Base-by-base conservation (phyloP, 495 filamentous ascomycete genomes). In the Podospora comata region DNA sequence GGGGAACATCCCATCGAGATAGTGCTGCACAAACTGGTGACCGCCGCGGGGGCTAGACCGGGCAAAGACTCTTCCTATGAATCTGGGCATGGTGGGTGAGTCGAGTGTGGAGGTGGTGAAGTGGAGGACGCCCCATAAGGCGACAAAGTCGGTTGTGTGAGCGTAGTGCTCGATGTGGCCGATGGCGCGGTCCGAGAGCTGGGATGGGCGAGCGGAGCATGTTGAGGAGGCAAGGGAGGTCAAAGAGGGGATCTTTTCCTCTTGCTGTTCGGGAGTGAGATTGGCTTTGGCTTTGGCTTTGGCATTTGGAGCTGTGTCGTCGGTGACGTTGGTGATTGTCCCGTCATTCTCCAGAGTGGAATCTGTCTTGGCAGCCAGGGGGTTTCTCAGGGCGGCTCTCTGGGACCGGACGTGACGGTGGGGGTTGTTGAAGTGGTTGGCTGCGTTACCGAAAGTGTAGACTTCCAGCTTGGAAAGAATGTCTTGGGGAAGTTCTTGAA, bases 341-440 rank as follows among this genome's bases (percentile, higher is more conserved):
- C 48, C 54, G 20, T 27, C 59, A 6, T 26, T 4, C 54, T 28
- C 19, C 18, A 67, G 63, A 54, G 71, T 70, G 15, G 74, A 71
- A 65, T 76, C 75, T 18, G 69, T 71, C 4, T 69, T 73, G 4
- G 66, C 72, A 1, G 69, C 70, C 13, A 77, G 55, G 11, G 74
- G 75, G 68, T 77, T 70, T 20, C 30, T 65, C 18, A 61, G 27
- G 6, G 75, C 76, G 1, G 39, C 54, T 11, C 60, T 62, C 34
- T 77, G 76, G 2, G 72, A 73, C 19, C 65, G 57, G 16, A 72
- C 39, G 44, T 76, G 73, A 4, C 80, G 80, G 69, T 85, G 85
- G 4, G 92, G 92, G 68, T 94, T 93, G 76, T 93, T 94, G 75
- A 94, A 96, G 76, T 95, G 92, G 71, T 93, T 94, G 2, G 92